A percentile compares a stretch with the other conserved stretches of the same genome.
Conservation (phyloP, 805 yeast species). For the Metschnikowia henanensis region DNA sequence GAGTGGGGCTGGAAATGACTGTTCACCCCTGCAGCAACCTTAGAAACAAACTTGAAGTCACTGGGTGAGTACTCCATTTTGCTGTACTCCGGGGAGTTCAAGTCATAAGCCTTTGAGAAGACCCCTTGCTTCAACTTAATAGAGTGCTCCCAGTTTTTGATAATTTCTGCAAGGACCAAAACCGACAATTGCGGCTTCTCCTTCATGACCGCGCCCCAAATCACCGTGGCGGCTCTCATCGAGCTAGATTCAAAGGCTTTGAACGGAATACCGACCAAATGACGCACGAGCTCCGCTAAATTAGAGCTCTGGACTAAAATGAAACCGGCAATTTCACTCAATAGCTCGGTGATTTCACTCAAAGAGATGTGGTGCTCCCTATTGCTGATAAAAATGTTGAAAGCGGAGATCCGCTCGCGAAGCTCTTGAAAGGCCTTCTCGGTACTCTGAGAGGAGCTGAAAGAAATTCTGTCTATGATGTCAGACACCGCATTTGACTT, state of each 20-base stretch:
- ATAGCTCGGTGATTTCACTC: conserved; percentile 36
- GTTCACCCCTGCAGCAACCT: conserved; percentile 49
- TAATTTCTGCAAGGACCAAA: conserved; percentile 66
- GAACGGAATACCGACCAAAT: conserved; percentile 72
- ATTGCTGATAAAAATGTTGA: conserved; percentile 14
- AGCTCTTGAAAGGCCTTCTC: conserved; percentile 29
- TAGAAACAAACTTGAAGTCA: conserved; percentile 57
- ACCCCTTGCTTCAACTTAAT: conserved; percentile 62
- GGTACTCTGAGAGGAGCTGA: conserved; percentile 26
- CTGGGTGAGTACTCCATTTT: conserved; percentile 92
- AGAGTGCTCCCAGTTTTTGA: conserved; percentile 66
- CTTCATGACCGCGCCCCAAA: conserved; percentile 79
- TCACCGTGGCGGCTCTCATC: conserved; percentile 64
- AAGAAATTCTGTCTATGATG: conserved; percentile 30
- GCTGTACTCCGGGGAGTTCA: conserved; percentile 56
- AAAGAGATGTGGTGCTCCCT: conserved; percentile 15
- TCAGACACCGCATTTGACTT: conserved; percentile 45
- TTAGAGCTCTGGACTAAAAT: conserved; percentile 33
- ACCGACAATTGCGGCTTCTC: conserved; percentile 60
- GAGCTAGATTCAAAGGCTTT: conserved; percentile 55
- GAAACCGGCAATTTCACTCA: conserved; percentile 47
- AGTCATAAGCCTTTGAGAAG: conserved; percentile 56
- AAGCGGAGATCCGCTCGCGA: conserved; percentile 24
- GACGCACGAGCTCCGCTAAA: conserved; percentile 47
- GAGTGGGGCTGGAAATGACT: conserved; percentile 65